A percentile compares a stretch with the other conserved stretches of the same genome.
These are phyloP conservation scores for Trichosporon asahii DNA, from an alignment of 1,284 basidiomycete genomes.

Conservation along the genomic window DNA sequence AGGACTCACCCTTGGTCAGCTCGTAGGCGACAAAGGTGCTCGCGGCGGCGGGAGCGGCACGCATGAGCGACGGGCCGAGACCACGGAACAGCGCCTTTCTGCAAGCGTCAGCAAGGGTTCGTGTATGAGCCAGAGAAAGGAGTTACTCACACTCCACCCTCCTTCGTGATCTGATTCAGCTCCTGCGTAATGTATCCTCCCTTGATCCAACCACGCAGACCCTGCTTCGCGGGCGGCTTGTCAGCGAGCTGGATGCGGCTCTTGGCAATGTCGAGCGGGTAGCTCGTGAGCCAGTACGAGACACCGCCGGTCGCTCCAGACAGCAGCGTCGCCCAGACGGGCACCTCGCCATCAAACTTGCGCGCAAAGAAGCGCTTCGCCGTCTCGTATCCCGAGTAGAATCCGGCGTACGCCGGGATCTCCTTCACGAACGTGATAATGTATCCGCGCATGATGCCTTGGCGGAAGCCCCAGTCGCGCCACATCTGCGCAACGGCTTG, in stretches of 20 bases:
- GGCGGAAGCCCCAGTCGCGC: slow-evolving; percentile 72
- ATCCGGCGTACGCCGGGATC: slow-evolving; percentile 93
- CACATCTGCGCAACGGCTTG: slow-evolving; percentile 76
- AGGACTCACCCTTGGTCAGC: slow-evolving; percentile 61
- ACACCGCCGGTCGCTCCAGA: slow-evolving; percentile 87
- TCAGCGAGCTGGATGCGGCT: slow-evolving; percentile 78
- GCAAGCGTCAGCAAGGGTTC: slow-evolving; percentile 12
- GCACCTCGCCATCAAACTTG: slow-evolving; percentile 56
- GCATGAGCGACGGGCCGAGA: slow-evolving; percentile 64
- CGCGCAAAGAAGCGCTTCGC: slow-evolving; percentile 70
- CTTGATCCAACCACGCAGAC: slow-evolving; percentile 57
- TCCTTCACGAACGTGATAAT: slow-evolving; percentile 93
- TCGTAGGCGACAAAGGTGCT: slow-evolving; percentile 92
- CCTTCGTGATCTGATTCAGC: slow-evolving; percentile 63
- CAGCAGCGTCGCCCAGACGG: slow-evolving; percentile 81
- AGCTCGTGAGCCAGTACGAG: slow-evolving; percentile 90
- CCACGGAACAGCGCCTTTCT: slow-evolving; percentile 71
- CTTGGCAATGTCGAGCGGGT: slow-evolving; percentile 89
- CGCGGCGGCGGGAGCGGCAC: slow-evolving; percentile 84
- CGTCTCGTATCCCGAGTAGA: slow-evolving; percentile 71
- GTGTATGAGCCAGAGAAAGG: too few relatives aligned
- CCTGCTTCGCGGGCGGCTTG: slow-evolving; percentile 59
- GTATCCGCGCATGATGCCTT: slow-evolving; percentile 92
- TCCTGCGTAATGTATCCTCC: slow-evolving; percentile 71
- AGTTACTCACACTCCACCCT: slow-evolving; percentile 68